Evolutionary conservation across 140 eudicot species (phyloP), one percentile per base, ranked within the genome.

Genomic region (Flaveria floridana): DNA sequence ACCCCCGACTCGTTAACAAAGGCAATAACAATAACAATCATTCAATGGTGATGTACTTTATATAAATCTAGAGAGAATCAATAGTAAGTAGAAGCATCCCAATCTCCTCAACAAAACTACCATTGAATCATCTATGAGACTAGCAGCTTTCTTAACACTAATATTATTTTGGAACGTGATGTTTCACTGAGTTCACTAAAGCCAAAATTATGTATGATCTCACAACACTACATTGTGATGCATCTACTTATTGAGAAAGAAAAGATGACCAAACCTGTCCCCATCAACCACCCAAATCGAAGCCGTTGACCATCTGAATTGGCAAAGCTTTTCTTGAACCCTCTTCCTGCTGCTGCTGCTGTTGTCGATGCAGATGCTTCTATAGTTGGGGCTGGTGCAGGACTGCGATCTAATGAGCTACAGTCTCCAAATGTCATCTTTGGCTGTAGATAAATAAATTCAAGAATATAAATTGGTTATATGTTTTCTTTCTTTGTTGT

Each of bases 351-450:
- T 18, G 76, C 74, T 20, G 79, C n/a, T 56, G 61, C 15, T 6
- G 71, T 25, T 9, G 76, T 41, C 5, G 84, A 74, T 21, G 79
- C 21, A 2, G 80, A 73, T 46, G 71, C 46, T 10, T 21, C 58
- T 59, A 53, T 44, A 37, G 10, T 18, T 12, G 82, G 85, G 46
- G 81, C 69, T 15, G 87, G 85, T 15, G 85, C 76, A 62, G 75
- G 80, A 47, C 78, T 74, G 65, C 75, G 70, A 71, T 70, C 70
- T 8, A 68, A 83, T 28, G 42, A 18, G 28, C 67, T 76, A 74
- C 96, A 87, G 42, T 76, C 86, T 72, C 90, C 93, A 66, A 79
- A 87, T 11, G 75, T 78, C 89, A 82, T 83, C 70, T 87, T 85
- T 65, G 85, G 63, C 96, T 87, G 85, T 73, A 79, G 19, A 64